These are phyloP conservation scores for Leptographium wingfieldii DNA, from an alignment of 2,329 filamentous ascomycete genomes.

Conservation along the genomic window DNA sequence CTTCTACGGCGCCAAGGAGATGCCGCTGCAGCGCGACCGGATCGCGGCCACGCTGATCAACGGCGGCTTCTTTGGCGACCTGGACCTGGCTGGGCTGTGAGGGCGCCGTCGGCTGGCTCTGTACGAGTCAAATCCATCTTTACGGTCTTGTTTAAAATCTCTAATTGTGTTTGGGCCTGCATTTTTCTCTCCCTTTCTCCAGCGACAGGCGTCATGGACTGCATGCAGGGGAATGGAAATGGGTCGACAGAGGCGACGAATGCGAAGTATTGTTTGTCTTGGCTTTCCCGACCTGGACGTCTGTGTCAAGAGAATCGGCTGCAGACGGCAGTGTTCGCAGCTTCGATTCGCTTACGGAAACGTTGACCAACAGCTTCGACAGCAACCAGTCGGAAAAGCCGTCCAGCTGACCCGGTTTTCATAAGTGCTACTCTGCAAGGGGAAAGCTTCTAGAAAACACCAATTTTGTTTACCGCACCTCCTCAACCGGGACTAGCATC, in stretches of 20 bases:
- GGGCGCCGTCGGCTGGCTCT: not conserved
- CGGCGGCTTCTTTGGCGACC: conserved; percentile 51
- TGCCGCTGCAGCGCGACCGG: conserved; percentile 45
- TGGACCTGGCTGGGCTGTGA: conserved; percentile 32
- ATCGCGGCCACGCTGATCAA: conserved; percentile 56
- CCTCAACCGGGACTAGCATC: not conserved
- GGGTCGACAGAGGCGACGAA: not conserved
- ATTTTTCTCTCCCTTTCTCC: not conserved
- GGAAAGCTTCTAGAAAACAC: conserved; percentile 1
- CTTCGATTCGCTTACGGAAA: not conserved
- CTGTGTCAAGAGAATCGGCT: not conserved
- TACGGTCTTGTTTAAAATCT: no score
- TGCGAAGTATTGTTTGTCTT: not conserved
- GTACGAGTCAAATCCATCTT: not conserved
- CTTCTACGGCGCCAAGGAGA: conserved; percentile 37
- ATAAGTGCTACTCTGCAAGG: not conserved
- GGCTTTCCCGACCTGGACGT: not conserved
- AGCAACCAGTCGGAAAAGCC: not conserved
- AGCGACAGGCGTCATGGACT: conserved; percentile 5
- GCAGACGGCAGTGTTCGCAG: not conserved
- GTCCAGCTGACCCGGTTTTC: not conserved
- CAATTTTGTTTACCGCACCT: not conserved
- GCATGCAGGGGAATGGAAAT: not conserved
- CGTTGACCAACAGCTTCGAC: not conserved
- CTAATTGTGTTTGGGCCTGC: not conserved